phyloP scores from a whole-genome alignment of 108 stramenopile genomes.

The Nannochloropsis salina region DNA sequence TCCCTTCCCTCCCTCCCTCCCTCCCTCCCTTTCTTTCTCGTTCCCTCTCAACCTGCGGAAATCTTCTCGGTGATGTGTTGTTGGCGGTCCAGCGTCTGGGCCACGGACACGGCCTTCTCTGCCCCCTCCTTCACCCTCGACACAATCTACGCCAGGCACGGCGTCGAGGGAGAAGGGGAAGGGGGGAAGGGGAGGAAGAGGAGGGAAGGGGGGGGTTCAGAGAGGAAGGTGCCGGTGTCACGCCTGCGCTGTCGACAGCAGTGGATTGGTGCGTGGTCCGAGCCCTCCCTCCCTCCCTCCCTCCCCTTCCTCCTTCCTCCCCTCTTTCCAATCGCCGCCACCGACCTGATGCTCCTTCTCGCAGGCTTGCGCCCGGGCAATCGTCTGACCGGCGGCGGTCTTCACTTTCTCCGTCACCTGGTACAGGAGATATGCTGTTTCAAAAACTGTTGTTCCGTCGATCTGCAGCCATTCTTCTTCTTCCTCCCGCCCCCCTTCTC shows the following conservation, averaged over 20 bases:
- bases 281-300: background rate
- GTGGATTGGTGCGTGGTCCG: too few relatives aligned
- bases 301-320: background rate
- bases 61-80: background rate
- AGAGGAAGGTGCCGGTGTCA: background rate
- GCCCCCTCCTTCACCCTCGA: background rate
- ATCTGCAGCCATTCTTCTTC: background rate
- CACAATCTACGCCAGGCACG: background rate
- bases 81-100: background rate
- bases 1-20: background rate
- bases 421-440: background rate
- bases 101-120: background rate
- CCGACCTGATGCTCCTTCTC: background rate
- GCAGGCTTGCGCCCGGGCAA: background rate
- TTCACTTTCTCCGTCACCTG: background rate
- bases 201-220: background rate
- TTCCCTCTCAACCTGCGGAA: background rate
- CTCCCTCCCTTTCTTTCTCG: background rate
- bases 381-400: background rate
- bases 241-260: too few relatives aligned
- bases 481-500: background rate
- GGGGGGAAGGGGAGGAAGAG: slow-evolving; percentile 18
- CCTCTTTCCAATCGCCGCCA: background rate
- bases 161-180: background rate
- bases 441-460: background rate